These are phyloP conservation scores for Neofusicoccum parvum DNA, from an alignment of 2,329 filamentous ascomycete species.

Conservation along the genomic window DNA sequence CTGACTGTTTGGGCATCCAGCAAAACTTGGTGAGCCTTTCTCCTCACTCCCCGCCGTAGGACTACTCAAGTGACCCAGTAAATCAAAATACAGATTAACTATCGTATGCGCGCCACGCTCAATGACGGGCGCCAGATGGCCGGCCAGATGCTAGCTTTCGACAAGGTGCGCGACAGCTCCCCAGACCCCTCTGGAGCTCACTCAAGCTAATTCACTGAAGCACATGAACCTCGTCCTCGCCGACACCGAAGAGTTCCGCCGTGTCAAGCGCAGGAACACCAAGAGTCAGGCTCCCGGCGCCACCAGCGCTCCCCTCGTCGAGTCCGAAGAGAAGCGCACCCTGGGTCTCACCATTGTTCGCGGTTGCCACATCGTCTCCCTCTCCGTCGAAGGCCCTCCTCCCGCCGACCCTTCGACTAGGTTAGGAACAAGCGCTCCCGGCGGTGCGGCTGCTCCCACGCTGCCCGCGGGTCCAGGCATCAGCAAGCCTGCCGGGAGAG, in stretches of 20 bases:
- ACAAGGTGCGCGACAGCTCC: conserved; percentile 67
- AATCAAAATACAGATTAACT: conserved; percentile 76
- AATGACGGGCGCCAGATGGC: conserved; percentile 96
- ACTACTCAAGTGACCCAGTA: conserved; percentile 26
- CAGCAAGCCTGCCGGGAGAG: conserved; percentile 86
- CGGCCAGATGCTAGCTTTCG: conserved; percentile 96
- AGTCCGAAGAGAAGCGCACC: conserved; percentile 96
- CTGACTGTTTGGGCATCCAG: conserved; percentile 50
- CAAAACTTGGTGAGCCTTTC: conserved; percentile 63
- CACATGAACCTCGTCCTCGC: conserved; percentile 99
- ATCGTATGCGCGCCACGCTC: conserved; percentile 96
- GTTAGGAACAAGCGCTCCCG: conserved; percentile 74
- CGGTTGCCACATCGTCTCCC: conserved; percentile 90
- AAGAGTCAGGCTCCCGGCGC: conserved; percentile 69
- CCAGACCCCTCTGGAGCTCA: neutral
- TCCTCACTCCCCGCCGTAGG: conserved; percentile 21
- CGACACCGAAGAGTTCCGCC: conserved; percentile 97
- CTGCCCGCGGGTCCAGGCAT: conserved; percentile 86
- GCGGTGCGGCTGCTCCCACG: conserved; percentile 62
- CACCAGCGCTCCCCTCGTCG: conserved; percentile 66
- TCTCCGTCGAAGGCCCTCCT: conserved; percentile 93
- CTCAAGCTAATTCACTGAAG: conserved; percentile 49
- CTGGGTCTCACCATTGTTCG: conserved; percentile 92
- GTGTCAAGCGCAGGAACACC: conserved; percentile 79
- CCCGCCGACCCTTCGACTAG: conserved; percentile 90